phyloP scores from a whole-genome alignment of 305 asterid species.

The Caryopteris hybrid region DNA sequence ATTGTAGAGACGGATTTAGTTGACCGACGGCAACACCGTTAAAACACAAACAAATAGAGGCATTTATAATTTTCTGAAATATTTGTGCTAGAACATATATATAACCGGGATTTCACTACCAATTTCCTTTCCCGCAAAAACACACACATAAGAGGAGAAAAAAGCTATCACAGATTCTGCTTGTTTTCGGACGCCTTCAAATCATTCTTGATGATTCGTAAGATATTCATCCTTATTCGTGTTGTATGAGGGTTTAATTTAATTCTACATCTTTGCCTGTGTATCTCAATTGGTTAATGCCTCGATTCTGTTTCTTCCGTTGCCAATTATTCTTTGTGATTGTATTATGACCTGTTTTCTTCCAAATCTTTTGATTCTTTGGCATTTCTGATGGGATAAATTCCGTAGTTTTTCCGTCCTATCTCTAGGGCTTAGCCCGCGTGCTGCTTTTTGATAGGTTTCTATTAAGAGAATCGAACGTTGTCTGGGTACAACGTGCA shows the following conservation, averaged over 20 bases:
- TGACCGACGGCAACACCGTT: no score
- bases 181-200: conserved; percentile 21
- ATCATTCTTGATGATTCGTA: conserved; percentile 22
- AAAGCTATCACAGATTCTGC: conserved; percentile 18
- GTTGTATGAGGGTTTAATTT: neutral
- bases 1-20: no score
- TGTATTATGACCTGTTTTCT: neutral
- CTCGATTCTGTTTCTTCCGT: neutral
- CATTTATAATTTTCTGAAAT: neutral
- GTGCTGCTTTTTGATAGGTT: conserved; percentile 7
- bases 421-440: conserved; percentile 31
- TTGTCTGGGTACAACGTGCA: conserved; percentile 2
- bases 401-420: neutral
- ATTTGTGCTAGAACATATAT: neutral
- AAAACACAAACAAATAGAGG: neutral
- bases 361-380: neutral
- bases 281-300: conserved; percentile 11
- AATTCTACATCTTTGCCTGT: conserved; percentile 2
- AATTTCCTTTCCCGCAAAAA: conserved; percentile 34
- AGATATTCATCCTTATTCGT: neutral
- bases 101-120: conserved; percentile 22
- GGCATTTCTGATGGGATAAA: conserved; percentile 2
- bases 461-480: conserved; percentile 2
- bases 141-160: conserved; percentile 15
- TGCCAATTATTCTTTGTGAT: conserved; percentile 4